Evolutionary conservation across 2,329 filamentous ascomycete genomes (phyloP).

Genomic region (Verticillium nonalfalfae): DNA sequence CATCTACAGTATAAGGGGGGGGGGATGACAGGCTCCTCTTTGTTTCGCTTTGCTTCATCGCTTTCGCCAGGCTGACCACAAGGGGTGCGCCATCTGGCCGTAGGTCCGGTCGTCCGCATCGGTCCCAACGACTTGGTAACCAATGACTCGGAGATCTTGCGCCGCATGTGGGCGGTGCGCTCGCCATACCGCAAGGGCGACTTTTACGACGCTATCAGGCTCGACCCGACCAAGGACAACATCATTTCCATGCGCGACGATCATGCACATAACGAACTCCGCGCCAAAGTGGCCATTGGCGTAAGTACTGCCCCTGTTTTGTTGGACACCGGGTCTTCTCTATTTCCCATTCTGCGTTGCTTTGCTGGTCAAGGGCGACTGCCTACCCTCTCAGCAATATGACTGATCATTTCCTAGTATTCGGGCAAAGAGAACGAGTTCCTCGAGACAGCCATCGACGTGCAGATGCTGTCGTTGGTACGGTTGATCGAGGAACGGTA

Average conservation of each 20-base stretch:
- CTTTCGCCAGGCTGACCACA: slow-evolving; percentile 12
- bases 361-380: no score
- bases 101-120: slow-evolving; percentile 26
- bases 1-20: background rate
- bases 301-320: slow-evolving; percentile 11
- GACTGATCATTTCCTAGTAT: slow-evolving; percentile 27
- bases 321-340: no score
- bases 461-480: slow-evolving; percentile 36
- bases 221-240: slow-evolving; percentile 23
- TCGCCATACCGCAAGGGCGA: slow-evolving; percentile 22
- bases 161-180: slow-evolving; percentile 23
- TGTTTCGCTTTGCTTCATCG: background rate
- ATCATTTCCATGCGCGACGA: slow-evolving; percentile 24
- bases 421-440: slow-evolving; percentile 46
- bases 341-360: no score
- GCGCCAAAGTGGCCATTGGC: slow-evolving; percentile 42
- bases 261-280: slow-evolving; percentile 32
- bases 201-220: slow-evolving; percentile 31
- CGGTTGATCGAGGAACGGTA: slow-evolving; percentile 41
- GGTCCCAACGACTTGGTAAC: slow-evolving; percentile 27
- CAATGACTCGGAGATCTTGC: slow-evolving; percentile 24
- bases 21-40: background rate
- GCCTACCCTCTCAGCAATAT: background rate
- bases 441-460: slow-evolving; percentile 43
- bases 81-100: background rate